Evolutionary conservation across 2,329 filamentous ascomycete species (phyloP).

Genomic region (Thermomyces lanuginosus): DNA sequence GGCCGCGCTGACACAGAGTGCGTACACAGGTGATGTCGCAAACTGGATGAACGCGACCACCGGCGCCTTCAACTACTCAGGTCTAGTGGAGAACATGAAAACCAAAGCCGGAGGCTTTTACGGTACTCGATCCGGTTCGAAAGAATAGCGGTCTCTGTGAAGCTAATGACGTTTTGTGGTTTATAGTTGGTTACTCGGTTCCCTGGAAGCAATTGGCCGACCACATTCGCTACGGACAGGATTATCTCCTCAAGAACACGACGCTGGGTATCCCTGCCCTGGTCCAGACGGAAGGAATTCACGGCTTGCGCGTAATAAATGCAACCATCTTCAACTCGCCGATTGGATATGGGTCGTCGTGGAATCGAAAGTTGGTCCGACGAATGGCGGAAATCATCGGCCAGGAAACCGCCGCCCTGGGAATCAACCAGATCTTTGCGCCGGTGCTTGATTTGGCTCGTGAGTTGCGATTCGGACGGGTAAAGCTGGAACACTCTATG

Average conservation of each 20-base stretch:
- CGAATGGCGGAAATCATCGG: conserved; percentile 53
- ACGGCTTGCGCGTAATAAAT: conserved; percentile 55
- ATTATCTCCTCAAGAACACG: conserved; percentile 51
- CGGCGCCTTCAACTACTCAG: conserved; percentile 50
- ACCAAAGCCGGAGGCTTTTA: conserved; percentile 54
- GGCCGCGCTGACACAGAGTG: not conserved
- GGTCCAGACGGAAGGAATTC: conserved; percentile 56
- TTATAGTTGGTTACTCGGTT: conserved; percentile 46
- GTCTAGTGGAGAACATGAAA: conserved; percentile 49
- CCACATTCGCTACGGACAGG: conserved; percentile 48
- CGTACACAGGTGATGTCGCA: conserved; percentile 41
- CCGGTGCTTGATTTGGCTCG: conserved; percentile 55
- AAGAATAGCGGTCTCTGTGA: not conserved
- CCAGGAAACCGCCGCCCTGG: conserved; percentile 48
- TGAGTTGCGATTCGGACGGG: conserved; percentile 54
- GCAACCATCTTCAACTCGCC: conserved; percentile 68
- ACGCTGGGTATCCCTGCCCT: conserved; percentile 55
- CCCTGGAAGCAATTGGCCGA: conserved; percentile 46
- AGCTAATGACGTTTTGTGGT: not conserved
- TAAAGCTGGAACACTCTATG: conserved; percentile 8
- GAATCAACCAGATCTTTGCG: conserved; percentile 57
- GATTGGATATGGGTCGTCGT: conserved; percentile 55
- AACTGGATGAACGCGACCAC: conserved; percentile 58
- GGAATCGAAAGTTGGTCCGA: conserved; percentile 46
- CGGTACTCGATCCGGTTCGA: conserved; percentile 10